These are phyloP conservation scores for Immersiella caudata DNA, from an alignment of 495 filamentous ascomycete species.

Conservation along the genomic window DNA sequence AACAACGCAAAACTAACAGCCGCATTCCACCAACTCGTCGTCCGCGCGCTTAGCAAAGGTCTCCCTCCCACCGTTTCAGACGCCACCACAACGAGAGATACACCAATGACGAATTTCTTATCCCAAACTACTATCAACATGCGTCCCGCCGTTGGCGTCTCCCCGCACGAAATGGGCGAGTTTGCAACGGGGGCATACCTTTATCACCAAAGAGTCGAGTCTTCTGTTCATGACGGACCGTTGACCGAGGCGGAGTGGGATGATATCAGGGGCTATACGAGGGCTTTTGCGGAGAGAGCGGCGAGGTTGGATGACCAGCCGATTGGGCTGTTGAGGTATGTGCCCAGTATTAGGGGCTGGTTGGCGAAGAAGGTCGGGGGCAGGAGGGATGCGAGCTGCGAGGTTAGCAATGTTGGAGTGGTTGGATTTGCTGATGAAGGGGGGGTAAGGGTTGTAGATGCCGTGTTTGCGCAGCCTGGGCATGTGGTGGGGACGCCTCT, in stretches of 20 bases:
- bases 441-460: conserved; percentile 3
- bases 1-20: conserved; percentile 20
- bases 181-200: conserved; percentile 17
- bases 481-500: conserved; percentile 16
- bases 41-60: conserved; percentile 17
- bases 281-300: conserved; percentile 11
- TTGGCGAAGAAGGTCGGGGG: conserved; percentile 12
- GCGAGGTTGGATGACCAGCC: conserved; percentile 23
- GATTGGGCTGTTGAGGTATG: conserved; percentile 23
- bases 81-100: background rate
- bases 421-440: conserved; percentile 1
- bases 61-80: background rate
- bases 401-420: conserved; percentile 24
- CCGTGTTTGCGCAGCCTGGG: conserved; percentile 27
- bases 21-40: conserved; percentile 14
- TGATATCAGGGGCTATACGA: conserved; percentile 1
- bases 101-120: conserved; percentile 15
- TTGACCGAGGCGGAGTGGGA: conserved; percentile 19
- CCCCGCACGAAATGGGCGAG: conserved; percentile 22
- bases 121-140: conserved; percentile 18
- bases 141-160: conserved; percentile 15
- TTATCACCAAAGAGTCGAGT: background rate
- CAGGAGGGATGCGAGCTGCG: conserved; percentile 20
- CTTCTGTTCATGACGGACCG: background rate
- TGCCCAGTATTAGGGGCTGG: conserved; percentile 26